Base-by-base conservation (phyloP, 768 basidiomycete species). In the Wakefieldia striispora region DNA sequence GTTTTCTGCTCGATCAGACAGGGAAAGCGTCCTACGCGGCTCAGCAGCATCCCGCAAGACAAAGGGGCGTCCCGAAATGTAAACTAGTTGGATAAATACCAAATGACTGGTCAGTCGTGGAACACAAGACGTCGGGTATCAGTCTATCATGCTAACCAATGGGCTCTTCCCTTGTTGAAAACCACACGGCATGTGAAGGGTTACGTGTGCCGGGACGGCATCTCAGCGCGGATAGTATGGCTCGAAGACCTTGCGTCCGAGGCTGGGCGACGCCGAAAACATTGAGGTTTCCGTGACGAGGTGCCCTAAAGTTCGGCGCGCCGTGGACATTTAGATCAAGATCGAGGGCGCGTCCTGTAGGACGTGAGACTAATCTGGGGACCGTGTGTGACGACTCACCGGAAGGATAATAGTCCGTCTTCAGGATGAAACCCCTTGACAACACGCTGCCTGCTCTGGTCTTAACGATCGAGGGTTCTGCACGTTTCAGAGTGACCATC, bases 231-330 rank as follows among this genome's bases (percentile, higher is more conserved):
- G 91, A 91, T 4, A 99, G 72, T 43, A 98, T 91, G 3, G 92
- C 94, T 40, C 91, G 78, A 11, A 99, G 75, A 3, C 95, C 97
- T 56, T 92, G 88, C 1, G 90, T 84, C 2, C 95, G 89, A 12
- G 97, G 97, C 64, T 98, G 97, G 2, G 97, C 95, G 6, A 87
- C 91, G 13, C 95, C 97, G 63, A 88, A 98, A 2, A 99, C 92
- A 57, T 95, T 95, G 29, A 97, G 76, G 49, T 81, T 80, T 23
- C 83, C 85, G 41, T 83, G 78, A 43, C 83, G 77, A 9, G 93
- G 88, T 12, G 88, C 83, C 56, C 97, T 77, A 64, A 98, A 97
- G 70, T 98, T 97, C 4, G 95, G 94, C 16, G 95, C 95, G 29
- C 97, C 95, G 62, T 93, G 87, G 9, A 99, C 77, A 50, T 89